Conservation (phyloP, 495 filamentous ascomycete genomes). For the Penicillium canescens region DNA sequence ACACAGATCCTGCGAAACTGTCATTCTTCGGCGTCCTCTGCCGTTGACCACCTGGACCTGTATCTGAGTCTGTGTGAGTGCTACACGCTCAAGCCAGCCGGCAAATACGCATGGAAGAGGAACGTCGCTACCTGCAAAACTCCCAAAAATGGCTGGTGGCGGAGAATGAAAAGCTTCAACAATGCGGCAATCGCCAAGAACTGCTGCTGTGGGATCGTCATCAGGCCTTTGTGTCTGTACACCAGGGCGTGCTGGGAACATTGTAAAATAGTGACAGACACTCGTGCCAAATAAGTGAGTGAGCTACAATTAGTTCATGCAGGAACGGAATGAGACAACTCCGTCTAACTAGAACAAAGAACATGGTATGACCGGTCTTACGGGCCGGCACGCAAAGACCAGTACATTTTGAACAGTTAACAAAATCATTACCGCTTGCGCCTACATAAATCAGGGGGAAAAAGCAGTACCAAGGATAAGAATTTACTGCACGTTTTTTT, state of each 20-base stretch:
- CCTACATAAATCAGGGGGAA: no score
- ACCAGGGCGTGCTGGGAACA: constrained; percentile 1
- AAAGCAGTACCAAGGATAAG: no score
- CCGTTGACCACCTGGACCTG: background rate
- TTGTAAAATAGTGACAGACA: background rate
- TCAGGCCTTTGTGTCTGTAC: no score
- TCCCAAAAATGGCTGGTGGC: background rate
- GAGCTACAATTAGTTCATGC: background rate
- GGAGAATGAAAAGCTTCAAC: background rate
- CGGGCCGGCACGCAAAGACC: no score
- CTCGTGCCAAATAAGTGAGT: background rate
- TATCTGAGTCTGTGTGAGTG: constrained; percentile 3
- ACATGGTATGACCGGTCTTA: no score
- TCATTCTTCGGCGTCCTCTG: no score
- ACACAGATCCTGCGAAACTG: no score
- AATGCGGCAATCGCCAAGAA: background rate
- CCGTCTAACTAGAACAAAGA: no score
- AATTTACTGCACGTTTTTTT: no score
- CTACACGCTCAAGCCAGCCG: background rate
- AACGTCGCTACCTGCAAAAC: background rate
- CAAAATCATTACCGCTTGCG: no score
- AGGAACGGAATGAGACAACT: no score
- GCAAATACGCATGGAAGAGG: constrained; percentile 4
- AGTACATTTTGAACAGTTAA: no score
- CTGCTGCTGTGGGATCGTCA: constrained; percentile 5